Percentiles rank a stretch among this genome's conserved stretches.
phyloP scores from a whole-genome alignment of 495 filamentous ascomycete species.

The Terfezia boudieri region DNA sequence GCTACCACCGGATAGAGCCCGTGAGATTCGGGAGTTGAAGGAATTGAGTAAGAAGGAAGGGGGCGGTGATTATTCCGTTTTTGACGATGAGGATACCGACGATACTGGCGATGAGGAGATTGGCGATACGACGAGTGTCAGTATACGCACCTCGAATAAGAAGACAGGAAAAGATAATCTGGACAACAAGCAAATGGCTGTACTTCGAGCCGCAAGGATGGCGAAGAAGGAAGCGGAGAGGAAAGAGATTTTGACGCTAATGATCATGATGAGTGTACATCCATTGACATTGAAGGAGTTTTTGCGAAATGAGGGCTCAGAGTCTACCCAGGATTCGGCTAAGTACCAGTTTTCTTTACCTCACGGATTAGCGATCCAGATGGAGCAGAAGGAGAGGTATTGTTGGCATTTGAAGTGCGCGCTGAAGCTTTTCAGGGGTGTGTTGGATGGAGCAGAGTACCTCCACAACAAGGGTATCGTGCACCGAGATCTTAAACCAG shows the following conservation, averaged over 20 bases:
- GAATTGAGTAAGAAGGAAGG: no score
- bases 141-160: no score
- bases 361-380: no score
- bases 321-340: not conserved
- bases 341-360: not conserved
- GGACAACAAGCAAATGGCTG: no score
- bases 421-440: conserved; percentile 24
- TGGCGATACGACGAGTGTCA: no score
- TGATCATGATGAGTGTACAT: conserved; percentile 35
- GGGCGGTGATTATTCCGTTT: no score
- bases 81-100: no score
- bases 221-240: not conserved
- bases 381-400: conserved; percentile 18
- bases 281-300: conserved; percentile 26
- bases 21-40: no score
- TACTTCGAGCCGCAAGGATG: not conserved
- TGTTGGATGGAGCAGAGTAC: conserved; percentile 67
- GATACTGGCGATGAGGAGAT: no score
- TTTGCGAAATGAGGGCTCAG: conserved; percentile 6
- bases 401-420: conserved; percentile 30
- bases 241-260: conserved; percentile 21
- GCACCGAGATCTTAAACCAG: conserved; percentile 95
- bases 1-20: no score
- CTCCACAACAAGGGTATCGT: conserved; percentile 77
- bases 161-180: no score